Conservation (phyloP, 2,329 filamentous ascomycete genomes). For the Exserohilum turcica region DNA sequence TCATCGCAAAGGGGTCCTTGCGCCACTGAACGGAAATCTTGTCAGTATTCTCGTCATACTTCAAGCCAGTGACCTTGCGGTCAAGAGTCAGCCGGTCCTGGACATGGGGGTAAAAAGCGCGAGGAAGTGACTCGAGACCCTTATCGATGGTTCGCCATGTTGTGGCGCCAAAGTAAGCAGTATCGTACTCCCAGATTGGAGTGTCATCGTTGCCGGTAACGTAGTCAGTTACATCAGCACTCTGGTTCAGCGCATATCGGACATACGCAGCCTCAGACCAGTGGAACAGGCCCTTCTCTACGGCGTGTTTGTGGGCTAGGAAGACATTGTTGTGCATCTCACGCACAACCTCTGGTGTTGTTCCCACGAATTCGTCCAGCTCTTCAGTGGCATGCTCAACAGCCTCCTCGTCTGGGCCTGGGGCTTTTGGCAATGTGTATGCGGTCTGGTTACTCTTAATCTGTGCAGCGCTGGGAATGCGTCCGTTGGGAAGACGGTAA, state of each 20-base stretch:
- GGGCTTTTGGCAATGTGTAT: conserved; percentile 18
- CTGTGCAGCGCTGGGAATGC: conserved; percentile 40
- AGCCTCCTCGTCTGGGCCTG: conserved; percentile 25
- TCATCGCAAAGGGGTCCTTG: conserved; percentile 50
- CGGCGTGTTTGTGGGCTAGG: conserved; percentile 59
- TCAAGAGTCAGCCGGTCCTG: conserved; percentile 62
- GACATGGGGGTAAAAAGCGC: conserved; percentile 67
- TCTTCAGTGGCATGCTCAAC: conserved; percentile 28
- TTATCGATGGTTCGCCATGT: conserved; percentile 69
- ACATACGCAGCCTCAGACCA: conserved; percentile 70
- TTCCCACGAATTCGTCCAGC: conserved; percentile 24
- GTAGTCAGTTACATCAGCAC: conserved; percentile 59
- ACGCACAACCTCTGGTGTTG: conserved; percentile 32
- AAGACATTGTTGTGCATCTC: conserved; percentile 57
- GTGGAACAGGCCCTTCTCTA: conserved; percentile 62
- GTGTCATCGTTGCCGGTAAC: conserved; percentile 47
- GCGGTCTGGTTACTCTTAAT: conserved; percentile 35
- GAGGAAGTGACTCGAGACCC: conserved; percentile 63
- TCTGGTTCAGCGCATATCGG: conserved; percentile 62
- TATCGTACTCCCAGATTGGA: conserved; percentile 58
- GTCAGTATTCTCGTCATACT: conserved; percentile 56
- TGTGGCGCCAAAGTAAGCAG: conserved; percentile 63
- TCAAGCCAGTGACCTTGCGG: conserved; percentile 62
- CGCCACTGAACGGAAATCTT: conserved; percentile 66
- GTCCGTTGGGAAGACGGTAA: conserved; percentile 41